phyloP scores from a whole-genome alignment of 768 basidiomycete genomes.

The Podaxis sp. region DNA sequence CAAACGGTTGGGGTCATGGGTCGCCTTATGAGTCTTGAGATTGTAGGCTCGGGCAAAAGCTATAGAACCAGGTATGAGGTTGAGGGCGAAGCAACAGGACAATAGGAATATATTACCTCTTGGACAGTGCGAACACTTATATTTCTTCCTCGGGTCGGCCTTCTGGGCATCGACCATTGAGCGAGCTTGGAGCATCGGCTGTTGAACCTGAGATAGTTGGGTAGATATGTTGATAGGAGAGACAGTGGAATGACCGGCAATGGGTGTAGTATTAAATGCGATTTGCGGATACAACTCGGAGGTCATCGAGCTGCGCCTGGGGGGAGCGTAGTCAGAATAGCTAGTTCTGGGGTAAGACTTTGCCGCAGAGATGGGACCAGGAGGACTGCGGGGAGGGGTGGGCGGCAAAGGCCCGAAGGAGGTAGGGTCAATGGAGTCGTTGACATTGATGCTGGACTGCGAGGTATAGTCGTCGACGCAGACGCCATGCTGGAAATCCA shows the following conservation, averaged over 20 bases:
- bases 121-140: conserved; percentile 71
- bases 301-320: conserved; percentile 43
- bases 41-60: conserved; percentile 95
- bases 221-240: conserved; percentile 54
- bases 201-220: conserved; percentile 37
- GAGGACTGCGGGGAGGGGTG: conserved; percentile 52
- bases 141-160: conserved; percentile 71
- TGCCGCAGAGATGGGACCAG: conserved; percentile 29
- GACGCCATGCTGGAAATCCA: conserved; percentile 65
- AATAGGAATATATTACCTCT: conserved; percentile 44
- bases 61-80: conserved; percentile 22
- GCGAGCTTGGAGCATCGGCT: conserved; percentile 27
- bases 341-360: conserved; percentile 44
- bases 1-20: conserved; percentile 86
- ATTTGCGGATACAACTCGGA: conserved; percentile 46
- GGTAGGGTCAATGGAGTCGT: conserved; percentile 48
- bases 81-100: conserved; percentile 3
- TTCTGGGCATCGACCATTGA: conserved; percentile 45
- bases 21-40: conserved; percentile 92
- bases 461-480: conserved; percentile 52
- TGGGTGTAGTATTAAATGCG: conserved; percentile 37
- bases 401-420: conserved; percentile 56
- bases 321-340: conserved; percentile 61
- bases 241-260: conserved; percentile 40
- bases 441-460: conserved; percentile 31